These are phyloP conservation scores for Puccinellia tenuiflora DNA, from an alignment of 176 grass and related monocot genomes.

Conservation along the genomic window DNA sequence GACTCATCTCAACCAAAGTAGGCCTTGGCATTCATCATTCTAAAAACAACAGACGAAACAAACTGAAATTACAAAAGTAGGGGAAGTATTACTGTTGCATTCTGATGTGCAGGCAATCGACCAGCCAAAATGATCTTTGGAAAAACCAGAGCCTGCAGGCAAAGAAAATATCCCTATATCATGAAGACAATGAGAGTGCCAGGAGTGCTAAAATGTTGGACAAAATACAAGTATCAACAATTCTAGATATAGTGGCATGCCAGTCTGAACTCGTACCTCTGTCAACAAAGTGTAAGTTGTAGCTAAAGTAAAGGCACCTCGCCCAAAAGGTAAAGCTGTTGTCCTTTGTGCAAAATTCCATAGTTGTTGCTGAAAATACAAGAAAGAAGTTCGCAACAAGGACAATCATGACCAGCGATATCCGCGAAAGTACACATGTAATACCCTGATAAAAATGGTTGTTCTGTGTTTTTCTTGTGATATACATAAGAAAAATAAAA, in stretches of 20 bases:
- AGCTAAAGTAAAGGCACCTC: slow-evolving; percentile 91
- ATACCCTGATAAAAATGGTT: slow-evolving; percentile 3
- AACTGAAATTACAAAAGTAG: slow-evolving; percentile 12
- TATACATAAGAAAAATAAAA: slow-evolving; percentile 17
- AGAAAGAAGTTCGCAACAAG: slow-evolving; percentile 4
- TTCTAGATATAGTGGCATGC: slow-evolving; percentile 16
- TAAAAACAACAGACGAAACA: neutral
- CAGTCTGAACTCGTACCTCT: slow-evolving; percentile 48
- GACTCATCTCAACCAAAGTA: neutral
- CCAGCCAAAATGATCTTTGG: slow-evolving; percentile 95
- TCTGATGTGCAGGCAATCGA: slow-evolving; percentile 91
- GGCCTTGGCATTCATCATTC: neutral
- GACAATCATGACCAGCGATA: neutral
- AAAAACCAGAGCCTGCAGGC: slow-evolving; percentile 65
- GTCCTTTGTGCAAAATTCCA: slow-evolving; percentile 99
- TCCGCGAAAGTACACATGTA: neutral
- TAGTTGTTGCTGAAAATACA: slow-evolving; percentile 76
- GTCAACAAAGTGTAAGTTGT: slow-evolving; percentile 95
- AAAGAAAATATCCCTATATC: slow-evolving; percentile 25
- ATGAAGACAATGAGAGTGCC: slow-evolving; percentile 10
- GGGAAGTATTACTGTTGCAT: slow-evolving; percentile 61
- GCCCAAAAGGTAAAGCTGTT: slow-evolving; percentile 87
- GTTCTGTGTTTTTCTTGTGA: neutral
- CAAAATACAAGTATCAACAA: slow-evolving; percentile 26
- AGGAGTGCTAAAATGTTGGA: neutral